phyloP scores from a whole-genome alignment of 1,139 yeast species.

The Tardiomyces digboiensis region DNA sequence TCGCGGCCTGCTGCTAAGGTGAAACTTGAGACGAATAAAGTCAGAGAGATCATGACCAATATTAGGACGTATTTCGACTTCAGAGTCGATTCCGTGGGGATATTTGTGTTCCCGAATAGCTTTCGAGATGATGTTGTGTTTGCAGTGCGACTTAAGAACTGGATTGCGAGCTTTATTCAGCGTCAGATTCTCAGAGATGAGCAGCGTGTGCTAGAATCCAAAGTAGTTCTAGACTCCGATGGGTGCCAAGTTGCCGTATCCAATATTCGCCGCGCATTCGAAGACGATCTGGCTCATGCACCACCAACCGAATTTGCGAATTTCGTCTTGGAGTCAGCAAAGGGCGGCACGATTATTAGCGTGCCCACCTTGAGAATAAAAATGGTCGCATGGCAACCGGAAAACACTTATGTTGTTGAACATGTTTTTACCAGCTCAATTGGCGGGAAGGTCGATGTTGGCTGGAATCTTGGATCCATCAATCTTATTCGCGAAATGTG shows the following conservation, averaged over 20 bases:
- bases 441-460: slow-evolving; percentile 83
- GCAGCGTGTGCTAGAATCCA: neutral
- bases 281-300: slow-evolving; percentile 37
- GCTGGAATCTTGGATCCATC: slow-evolving; percentile 93
- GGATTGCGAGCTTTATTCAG: neutral
- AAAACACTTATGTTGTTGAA: slow-evolving; percentile 26
- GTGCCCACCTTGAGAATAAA: slow-evolving; percentile 68
- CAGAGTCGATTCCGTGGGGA: slow-evolving; percentile 47
- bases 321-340: slow-evolving; percentile 45
- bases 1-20: slow-evolving; percentile 5
- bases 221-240: slow-evolving; percentile 38
- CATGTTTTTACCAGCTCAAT: slow-evolving; percentile 62
- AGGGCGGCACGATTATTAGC: slow-evolving; percentile 71
- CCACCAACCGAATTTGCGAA: slow-evolving; percentile 46
- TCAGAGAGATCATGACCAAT: slow-evolving; percentile 5
- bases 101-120: neutral
- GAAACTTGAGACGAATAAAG: slow-evolving; percentile 4
- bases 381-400: slow-evolving; percentile 38
- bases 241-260: slow-evolving; percentile 62
- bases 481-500: slow-evolving; percentile 89
- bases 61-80: slow-evolving; percentile 72
- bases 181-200: neutral
- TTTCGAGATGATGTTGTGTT: neutral
- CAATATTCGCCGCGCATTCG: slow-evolving; percentile 33
- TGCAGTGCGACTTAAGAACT: neutral